These are phyloP conservation scores for Gremmenia infestans DNA, from an alignment of 2,329 filamentous ascomycete genomes.

Conservation along the genomic window DNA sequence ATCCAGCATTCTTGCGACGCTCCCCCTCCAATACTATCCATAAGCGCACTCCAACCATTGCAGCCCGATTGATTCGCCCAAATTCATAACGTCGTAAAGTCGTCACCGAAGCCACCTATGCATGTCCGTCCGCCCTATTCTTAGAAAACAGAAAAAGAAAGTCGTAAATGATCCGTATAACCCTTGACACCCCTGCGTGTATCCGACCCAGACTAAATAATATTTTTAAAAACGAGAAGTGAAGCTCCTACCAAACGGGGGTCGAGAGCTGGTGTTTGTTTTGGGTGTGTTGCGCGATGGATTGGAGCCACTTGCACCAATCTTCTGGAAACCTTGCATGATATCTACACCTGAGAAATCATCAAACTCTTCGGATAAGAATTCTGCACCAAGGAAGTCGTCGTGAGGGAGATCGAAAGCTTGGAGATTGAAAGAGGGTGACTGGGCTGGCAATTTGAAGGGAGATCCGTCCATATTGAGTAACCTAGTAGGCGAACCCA, in stretches of 20 bases:
- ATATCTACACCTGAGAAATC: constrained; percentile 63
- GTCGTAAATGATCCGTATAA: constrained; percentile 8
- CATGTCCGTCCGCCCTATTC: neutral
- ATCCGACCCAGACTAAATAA: neutral
- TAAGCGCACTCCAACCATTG: neutral
- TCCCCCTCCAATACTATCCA: neutral
- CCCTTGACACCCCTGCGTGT: neutral
- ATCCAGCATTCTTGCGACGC: constrained; percentile 3
- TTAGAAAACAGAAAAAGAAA: constrained; percentile 5
- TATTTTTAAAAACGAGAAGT: constrained; percentile 29
- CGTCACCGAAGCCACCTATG: constrained; percentile 5
- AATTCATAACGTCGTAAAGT: constrained; percentile 19
- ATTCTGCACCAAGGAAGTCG: constrained; percentile 49
- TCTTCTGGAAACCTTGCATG: constrained; percentile 70
- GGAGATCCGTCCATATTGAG: constrained; percentile 28
- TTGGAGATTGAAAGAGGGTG: constrained; percentile 17
- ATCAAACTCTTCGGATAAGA: constrained; percentile 54
- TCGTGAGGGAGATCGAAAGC: constrained; percentile 37
- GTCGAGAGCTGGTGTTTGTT: constrained; percentile 15
- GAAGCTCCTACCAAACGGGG: constrained; percentile 28
- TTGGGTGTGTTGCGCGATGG: constrained; percentile 22
- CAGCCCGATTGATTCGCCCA: neutral
- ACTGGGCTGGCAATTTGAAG: constrained; percentile 15
- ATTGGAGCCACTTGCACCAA: constrained; percentile 48
- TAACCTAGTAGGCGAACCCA: constrained; percentile 51